phyloP scores from a whole-genome alignment of 2,329 filamentous ascomycete genomes.

The Fusarium mundagurra region DNA sequence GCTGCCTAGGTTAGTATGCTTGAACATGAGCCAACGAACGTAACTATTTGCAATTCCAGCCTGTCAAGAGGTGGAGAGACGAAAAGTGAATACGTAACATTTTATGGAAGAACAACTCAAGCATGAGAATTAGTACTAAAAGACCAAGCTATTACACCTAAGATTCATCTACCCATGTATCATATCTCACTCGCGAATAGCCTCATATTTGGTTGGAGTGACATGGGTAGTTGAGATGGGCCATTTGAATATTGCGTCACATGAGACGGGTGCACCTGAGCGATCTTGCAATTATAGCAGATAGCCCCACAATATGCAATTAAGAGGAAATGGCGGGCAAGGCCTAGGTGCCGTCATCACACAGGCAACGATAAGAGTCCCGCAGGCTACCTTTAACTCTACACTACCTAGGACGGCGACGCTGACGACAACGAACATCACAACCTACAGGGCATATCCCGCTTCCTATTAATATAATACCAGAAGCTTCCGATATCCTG shows the following conservation, averaged over 20 bases:
- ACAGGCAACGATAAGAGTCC: constrained; percentile 46
- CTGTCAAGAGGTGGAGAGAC: background rate
- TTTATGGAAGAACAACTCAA: background rate
- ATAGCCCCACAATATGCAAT: constrained; percentile 43
- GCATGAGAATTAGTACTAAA: background rate
- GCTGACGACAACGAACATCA: constrained; percentile 30
- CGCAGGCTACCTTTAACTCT: constrained; percentile 35
- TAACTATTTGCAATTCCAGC: background rate
- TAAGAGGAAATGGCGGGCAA: constrained; percentile 10
- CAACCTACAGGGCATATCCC: background rate
- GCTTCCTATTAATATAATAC: background rate
- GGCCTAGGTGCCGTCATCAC: constrained; percentile 47
- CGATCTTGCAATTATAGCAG: constrained; percentile 23
- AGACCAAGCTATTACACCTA: background rate
- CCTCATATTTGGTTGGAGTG: constrained; percentile 16
- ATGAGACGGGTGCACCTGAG: constrained; percentile 38
- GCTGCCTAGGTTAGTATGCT: background rate
- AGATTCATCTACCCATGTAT: background rate
- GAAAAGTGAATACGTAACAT: background rate
- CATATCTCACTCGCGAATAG: constrained; percentile 7
- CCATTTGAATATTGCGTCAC: constrained; percentile 46
- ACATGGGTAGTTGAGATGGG: constrained; percentile 10
- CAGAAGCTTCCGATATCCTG: background rate
- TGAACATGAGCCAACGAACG: background rate
- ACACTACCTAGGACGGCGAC: constrained; percentile 33